A percentile compares a stretch with the other conserved stretches of the same genome.
Conservation (phyloP, 2,329 filamentous ascomycete genomes). For the Colletotrichum sp. region DNA sequence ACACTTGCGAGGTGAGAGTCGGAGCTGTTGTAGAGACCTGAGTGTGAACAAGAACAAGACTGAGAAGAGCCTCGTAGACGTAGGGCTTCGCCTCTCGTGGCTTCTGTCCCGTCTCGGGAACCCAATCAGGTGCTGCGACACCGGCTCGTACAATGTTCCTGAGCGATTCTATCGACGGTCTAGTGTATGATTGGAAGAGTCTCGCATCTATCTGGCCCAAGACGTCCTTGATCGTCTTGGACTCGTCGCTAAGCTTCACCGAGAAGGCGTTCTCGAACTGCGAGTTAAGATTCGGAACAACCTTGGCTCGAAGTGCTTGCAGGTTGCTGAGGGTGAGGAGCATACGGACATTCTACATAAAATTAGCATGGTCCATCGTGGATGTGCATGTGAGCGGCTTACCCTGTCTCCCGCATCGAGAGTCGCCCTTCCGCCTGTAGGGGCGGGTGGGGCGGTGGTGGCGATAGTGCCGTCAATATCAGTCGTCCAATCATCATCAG, state of each 20-base stretch:
- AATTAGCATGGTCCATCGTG: slow-evolving; percentile 25
- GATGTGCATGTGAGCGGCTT: slow-evolving; percentile 30
- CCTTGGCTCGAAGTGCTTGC: slow-evolving; percentile 78
- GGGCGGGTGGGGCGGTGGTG: slow-evolving; percentile 35
- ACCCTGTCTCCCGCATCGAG: slow-evolving; percentile 63
- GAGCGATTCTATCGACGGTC: slow-evolving; percentile 73
- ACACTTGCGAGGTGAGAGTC: slow-evolving; percentile 78
- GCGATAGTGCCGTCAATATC: slow-evolving; percentile 47
- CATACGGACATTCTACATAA: slow-evolving; percentile 80
- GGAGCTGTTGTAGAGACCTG: slow-evolving; percentile 83
- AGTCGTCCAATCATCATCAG: slow-evolving; percentile 66
- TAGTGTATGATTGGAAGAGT: slow-evolving; percentile 91
- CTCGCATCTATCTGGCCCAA: slow-evolving; percentile 88
- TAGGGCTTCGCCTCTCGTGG: slow-evolving; percentile 85
- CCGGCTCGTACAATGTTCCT: slow-evolving; percentile 74
- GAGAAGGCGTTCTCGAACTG: slow-evolving; percentile 95
- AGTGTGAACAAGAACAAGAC: slow-evolving; percentile 88
- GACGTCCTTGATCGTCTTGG: slow-evolving; percentile 89
- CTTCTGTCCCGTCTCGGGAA: slow-evolving; percentile 57
- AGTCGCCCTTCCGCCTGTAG: slow-evolving; percentile 48
- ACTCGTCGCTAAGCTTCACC: slow-evolving; percentile 92
- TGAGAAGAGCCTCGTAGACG: slow-evolving; percentile 85
- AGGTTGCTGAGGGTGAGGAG: slow-evolving; percentile 94
- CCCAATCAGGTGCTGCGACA: slow-evolving; percentile 75
- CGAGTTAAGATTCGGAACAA: slow-evolving; percentile 86